Evolutionary conservation across 768 basidiomycete genomes (phyloP).

Genomic region (Boletus insuetus): DNA sequence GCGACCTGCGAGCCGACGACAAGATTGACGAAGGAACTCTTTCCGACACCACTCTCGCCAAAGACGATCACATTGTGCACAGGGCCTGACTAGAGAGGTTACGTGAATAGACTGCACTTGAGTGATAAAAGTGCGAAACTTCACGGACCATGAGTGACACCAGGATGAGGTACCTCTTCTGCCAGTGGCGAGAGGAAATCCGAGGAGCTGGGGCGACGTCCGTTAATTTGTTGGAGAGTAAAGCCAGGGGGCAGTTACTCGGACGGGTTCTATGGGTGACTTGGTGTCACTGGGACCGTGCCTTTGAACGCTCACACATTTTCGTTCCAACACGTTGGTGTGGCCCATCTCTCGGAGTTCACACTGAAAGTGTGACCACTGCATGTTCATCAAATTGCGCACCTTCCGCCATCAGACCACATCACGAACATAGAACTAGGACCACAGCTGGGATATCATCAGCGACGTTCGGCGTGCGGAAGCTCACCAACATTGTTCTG

Average conservation of each 20-base stretch:
- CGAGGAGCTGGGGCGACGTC: background rate
- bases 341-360: background rate
- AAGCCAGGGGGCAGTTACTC: background rate
- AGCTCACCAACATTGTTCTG: background rate
- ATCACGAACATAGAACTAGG: background rate
- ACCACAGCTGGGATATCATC: background rate
- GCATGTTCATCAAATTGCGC: too few species aligned
- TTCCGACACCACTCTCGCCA: slow-evolving; percentile 42
- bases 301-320: background rate
- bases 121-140: background rate
- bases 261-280: background rate
- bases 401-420: background rate
- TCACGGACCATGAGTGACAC: slow-evolving; percentile 14
- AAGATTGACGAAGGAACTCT: slow-evolving; percentile 46
- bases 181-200: background rate
- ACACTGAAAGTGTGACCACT: background rate
- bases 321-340: slow-evolving; percentile 12
- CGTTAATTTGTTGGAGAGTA: background rate
- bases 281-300: background rate
- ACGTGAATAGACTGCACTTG: background rate
- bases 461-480: background rate
- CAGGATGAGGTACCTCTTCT: background rate
- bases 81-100: background rate
- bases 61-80: slow-evolving; percentile 40
- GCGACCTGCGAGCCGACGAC: slow-evolving; percentile 30